Evolutionary conservation across 2,329 filamentous ascomycete species (phyloP).

Genomic region (Metarhizium anisopliae): DNA sequence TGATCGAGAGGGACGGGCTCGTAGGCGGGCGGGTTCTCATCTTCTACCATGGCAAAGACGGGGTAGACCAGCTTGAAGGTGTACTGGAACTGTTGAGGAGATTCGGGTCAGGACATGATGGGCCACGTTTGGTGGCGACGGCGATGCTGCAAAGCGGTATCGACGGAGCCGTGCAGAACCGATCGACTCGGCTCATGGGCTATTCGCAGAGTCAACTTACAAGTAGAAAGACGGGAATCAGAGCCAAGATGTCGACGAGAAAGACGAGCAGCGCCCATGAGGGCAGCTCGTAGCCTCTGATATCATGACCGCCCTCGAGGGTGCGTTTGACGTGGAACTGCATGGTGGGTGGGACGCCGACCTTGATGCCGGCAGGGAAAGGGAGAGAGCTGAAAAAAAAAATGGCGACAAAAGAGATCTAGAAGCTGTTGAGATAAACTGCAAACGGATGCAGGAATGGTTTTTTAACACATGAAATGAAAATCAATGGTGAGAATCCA

Average conservation of each 20-base stretch:
- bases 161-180: no score
- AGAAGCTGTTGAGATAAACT: no score
- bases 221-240: slow-evolving; percentile 34
- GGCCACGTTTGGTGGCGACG: neutral
- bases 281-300: slow-evolving; percentile 22
- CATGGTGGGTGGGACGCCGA: slow-evolving; percentile 4
- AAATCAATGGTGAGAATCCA: neutral
- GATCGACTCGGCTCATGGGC: neutral
- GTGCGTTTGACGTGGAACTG: slow-evolving; percentile 23
- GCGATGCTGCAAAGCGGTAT: neutral
- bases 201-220: slow-evolving; percentile 23
- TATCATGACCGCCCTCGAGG: slow-evolving; percentile 15
- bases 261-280: slow-evolving; percentile 31
- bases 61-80: slow-evolving; percentile 42
- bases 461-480: neutral
- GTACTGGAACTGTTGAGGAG: slow-evolving; percentile 34
- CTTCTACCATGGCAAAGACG: slow-evolving; percentile 48
- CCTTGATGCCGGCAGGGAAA: neutral
- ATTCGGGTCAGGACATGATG: neutral
- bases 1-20: slow-evolving; percentile 38
- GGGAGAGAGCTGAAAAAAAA: no score
- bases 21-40: slow-evolving; percentile 47
- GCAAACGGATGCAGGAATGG: neutral
- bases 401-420: no score
- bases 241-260: slow-evolving; percentile 31